Conservation (phyloP, 169 alveolate genomes). For the Theileria annulata region DNA sequence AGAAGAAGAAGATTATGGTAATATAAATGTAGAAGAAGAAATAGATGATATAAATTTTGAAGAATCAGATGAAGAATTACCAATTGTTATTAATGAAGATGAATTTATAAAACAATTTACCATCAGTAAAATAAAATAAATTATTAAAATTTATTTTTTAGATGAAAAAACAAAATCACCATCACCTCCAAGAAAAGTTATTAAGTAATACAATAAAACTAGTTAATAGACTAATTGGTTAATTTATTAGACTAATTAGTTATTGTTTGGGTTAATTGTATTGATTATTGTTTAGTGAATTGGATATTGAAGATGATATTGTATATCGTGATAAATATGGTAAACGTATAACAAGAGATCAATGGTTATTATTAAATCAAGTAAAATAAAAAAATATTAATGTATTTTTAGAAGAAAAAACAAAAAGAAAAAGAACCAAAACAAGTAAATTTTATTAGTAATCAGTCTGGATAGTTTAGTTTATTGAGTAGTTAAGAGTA, state of each 20-base stretch:
- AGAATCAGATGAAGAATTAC: constrained; percentile 24
- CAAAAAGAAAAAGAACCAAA: constrained; percentile 1
- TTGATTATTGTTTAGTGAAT: neutral
- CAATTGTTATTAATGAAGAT: constrained; percentile 21
- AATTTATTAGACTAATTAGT: too few species aligned
- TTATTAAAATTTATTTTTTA: neutral
- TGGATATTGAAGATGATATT: constrained; percentile 44
- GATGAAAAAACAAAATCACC: constrained; percentile 24
- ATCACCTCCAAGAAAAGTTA: constrained; percentile 57
- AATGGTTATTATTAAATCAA: constrained; percentile 50
- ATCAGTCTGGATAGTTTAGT: too few species aligned
- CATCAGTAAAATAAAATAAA: neutral
- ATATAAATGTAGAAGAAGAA: neutral
- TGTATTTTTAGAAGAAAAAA: neutral
- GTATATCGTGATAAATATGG: constrained; percentile 67
- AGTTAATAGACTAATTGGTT: too few species aligned
- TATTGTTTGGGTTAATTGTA: neutral
- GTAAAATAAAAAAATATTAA: neutral
- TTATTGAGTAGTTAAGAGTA: too few species aligned
- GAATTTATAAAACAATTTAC: constrained; percentile 12
- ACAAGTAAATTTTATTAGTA: too few species aligned
- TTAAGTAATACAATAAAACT: constrained; percentile 9
- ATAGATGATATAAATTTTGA: neutral
- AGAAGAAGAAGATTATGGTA: constrained; percentile 11
- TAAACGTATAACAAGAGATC: constrained; percentile 44